Evolutionary conservation across 108 stramenopile genomes (phyloP), one percentile per base, ranked within the genome.

Genomic region (Nitzschia sp.): DNA sequence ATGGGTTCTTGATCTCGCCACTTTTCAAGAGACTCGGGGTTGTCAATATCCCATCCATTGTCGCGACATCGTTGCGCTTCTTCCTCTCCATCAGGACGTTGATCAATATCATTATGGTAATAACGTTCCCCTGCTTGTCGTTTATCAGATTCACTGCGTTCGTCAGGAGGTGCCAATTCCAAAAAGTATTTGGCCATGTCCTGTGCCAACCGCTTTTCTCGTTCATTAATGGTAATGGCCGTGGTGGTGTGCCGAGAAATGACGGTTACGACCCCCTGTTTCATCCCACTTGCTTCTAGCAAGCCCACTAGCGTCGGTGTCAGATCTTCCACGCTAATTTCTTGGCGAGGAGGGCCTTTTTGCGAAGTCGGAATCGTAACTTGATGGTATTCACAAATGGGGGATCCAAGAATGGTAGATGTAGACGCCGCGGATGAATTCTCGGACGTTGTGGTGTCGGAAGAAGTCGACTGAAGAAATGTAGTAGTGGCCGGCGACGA

Each of bases 1-100:
- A 95, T 92, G 13, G 94, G 94, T 66, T 95, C 94, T 64, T 95
- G 94, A 54, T 79, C 88, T 55, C 91, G 74, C 94, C 94, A 95
- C 54, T 72, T 74, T 71, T 82, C 72, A 48, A 91, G 61, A 68
- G 59, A 35, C 6, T 67, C 79, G 9, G 83, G 70, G 72, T 91
- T 72, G 47, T 87, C 86, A 80, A 94, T 85, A 66, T 91, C 78
- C 93, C 93, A 94, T 54, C 89, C 93, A 78, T 94, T 94, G 18
- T 87, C 88, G 3, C 85, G 74, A 58, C 93, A 94, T 38, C 93
- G 77, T 68, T 88, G 80, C n/a, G 82, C 81, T 57, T 94, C 93
- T 61, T 89, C 93, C 11, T 78, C 81, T 25, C 81, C 67, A 60
- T 88, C 88, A 36, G 93, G 93, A 57, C 94, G 84, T 63, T 76